Percentiles rank a stretch among this genome's conserved stretches.
phyloP scores from a whole-genome alignment of 352 stramenopile species.

The Phytophthora aleatoria region DNA sequence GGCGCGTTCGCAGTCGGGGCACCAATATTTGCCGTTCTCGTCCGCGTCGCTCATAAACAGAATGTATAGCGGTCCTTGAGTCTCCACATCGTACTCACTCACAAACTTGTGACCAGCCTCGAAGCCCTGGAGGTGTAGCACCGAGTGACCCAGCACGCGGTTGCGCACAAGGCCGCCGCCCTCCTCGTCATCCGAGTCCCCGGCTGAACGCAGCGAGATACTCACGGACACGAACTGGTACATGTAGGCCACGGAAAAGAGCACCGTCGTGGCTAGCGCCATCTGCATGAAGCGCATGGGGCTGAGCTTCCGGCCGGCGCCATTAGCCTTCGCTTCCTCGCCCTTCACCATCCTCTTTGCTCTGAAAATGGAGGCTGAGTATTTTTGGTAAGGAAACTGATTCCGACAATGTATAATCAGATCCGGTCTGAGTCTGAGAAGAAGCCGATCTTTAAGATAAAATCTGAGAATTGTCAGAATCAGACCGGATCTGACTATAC shows the following conservation, averaged over 20 bases:
- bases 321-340: slow-evolving; percentile 3
- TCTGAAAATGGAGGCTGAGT: no score
- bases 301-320: slow-evolving; percentile 34
- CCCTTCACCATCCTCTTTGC: slow-evolving; percentile 20
- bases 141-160: slow-evolving; percentile 63
- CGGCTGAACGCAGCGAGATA: slow-evolving; percentile 34
- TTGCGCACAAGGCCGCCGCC: slow-evolving; percentile 33
- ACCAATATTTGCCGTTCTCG: slow-evolving; percentile 79
- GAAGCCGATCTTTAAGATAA: no score
- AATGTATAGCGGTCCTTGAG: slow-evolving; percentile 69
- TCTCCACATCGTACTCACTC: slow-evolving; percentile 71
- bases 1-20: slow-evolving; percentile 70
- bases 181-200: slow-evolving; percentile 24
- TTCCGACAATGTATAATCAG: no score
- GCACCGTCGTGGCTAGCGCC: slow-evolving; percentile 55
- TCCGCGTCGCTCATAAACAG: slow-evolving; percentile 80
- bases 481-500: no score
- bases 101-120: slow-evolving; percentile 79
- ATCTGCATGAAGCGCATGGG: slow-evolving; percentile 80
- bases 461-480: no score
- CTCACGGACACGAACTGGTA: slow-evolving; percentile 70
- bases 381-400: no score
- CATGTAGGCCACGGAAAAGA: slow-evolving; percentile 76
- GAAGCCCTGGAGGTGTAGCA: slow-evolving; percentile 75
- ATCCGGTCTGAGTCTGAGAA: no score